A percentile compares a stretch with the other conserved stretches of the same genome.
Evolutionary conservation across 2,329 filamentous ascomycete genomes (phyloP).

Genomic region (Aspergillus alliaceus): DNA sequence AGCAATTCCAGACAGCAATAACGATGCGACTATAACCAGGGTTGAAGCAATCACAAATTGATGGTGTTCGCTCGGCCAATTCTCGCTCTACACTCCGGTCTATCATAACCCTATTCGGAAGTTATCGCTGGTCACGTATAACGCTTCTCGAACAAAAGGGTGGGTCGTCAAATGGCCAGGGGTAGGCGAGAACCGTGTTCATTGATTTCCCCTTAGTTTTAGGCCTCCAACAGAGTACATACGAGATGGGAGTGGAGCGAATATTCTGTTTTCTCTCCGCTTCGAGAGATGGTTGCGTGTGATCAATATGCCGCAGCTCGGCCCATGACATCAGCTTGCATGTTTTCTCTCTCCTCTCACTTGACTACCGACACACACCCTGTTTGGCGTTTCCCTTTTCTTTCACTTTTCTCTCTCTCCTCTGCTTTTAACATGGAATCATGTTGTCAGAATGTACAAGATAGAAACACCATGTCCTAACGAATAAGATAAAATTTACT

Average conservation of each 20-base stretch:
- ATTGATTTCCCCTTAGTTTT: neutral
- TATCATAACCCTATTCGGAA: neutral
- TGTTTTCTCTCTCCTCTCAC: neutral
- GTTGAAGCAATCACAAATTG: no score
- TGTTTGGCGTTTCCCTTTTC: no score
- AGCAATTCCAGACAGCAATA: no score
- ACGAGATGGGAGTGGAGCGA: no score
- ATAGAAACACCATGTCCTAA: no score
- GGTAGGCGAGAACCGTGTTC: neutral
- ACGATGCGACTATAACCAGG: no score
- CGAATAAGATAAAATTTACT: no score
- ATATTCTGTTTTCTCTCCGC: no score
- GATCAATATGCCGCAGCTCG: neutral
- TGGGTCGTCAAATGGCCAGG: neutral
- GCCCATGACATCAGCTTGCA: conserved; percentile 24
- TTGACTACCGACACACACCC: neutral
- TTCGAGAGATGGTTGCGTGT: no score
- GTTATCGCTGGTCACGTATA: neutral
- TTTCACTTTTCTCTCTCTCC: no score
- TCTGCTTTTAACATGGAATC: no score
- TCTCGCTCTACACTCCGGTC: neutral
- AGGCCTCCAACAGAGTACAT: neutral
- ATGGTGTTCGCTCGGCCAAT: neutral
- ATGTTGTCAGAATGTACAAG: no score
- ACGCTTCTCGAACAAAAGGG: neutral